Evolutionary conservation across 2,329 filamentous ascomycete species (phyloP).

Genomic region (Arthroderma sp.): DNA sequence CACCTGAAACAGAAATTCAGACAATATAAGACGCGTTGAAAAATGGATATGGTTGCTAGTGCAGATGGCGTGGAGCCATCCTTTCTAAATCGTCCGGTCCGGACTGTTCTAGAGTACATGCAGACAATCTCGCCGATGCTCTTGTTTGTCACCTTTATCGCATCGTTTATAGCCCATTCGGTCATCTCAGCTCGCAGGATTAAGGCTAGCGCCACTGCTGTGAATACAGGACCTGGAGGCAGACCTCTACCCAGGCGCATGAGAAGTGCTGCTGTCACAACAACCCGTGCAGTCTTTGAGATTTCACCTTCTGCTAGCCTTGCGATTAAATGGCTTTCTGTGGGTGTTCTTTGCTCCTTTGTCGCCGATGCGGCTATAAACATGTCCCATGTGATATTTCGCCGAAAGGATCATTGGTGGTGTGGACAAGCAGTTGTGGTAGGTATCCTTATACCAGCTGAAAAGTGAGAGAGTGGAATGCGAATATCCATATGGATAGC

Average conservation of each 20-base stretch:
- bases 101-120: conserved; percentile 32
- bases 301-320: conserved; percentile 56
- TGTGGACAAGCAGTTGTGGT: conserved; percentile 66
- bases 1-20: neutral
- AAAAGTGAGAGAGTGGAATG: neutral
- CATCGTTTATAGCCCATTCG: conserved; percentile 48
- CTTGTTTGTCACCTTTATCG: conserved; percentile 50
- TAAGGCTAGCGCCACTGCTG: conserved; percentile 33
- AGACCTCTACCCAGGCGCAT: conserved; percentile 65
- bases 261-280: conserved; percentile 35
- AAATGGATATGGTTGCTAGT: conserved; percentile 6
- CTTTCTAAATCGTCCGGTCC: conserved; percentile 26
- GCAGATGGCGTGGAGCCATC: conserved; percentile 6
- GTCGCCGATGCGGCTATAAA: conserved; percentile 60
- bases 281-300: conserved; percentile 36
- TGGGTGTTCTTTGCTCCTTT: conserved; percentile 60
- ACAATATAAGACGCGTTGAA: conserved; percentile 5
- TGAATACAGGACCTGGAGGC: conserved; percentile 65
- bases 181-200: conserved; percentile 41
- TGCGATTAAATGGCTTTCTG: conserved; percentile 62
- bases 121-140: conserved; percentile 51
- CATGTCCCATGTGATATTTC: conserved; percentile 57
- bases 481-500: conserved; percentile 1
- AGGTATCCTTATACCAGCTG: conserved; percentile 24
- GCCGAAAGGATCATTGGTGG: conserved; percentile 61